phyloP scores from a whole-genome alignment of 1,284 basidiomycete species.

The Omphalotus olearius region DNA sequence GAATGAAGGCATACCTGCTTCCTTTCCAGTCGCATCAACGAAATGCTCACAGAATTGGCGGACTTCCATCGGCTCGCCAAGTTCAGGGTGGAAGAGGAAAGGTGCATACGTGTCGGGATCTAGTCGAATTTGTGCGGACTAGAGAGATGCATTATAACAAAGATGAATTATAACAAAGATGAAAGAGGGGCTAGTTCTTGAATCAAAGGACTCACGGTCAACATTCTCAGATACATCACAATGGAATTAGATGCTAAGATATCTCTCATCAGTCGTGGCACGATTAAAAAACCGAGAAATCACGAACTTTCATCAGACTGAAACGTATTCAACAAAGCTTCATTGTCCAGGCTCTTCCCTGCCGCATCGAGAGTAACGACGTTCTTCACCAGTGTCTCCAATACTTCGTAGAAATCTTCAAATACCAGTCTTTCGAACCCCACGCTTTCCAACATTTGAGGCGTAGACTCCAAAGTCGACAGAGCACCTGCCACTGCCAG shows the following conservation, averaged over 20 bases:
- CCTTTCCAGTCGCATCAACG: conserved; percentile 79
- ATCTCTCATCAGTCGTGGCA: not conserved
- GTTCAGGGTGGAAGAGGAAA: conserved; percentile 76
- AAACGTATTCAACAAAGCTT: conserved; percentile 48
- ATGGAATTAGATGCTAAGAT: conserved; percentile 62
- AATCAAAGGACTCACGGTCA: conserved; percentile 43
- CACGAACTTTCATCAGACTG: conserved; percentile 48
- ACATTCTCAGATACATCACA: conserved; percentile 70
- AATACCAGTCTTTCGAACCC: conserved; percentile 67
- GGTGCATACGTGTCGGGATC: conserved; percentile 61
- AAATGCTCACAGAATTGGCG: conserved; percentile 71
- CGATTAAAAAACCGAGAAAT: conserved; percentile 2
- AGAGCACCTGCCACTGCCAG: conserved; percentile 49
- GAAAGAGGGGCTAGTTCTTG: no score
- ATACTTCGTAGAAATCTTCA: conserved; percentile 53
- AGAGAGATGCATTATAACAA: not conserved
- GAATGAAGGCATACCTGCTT: conserved; percentile 56
- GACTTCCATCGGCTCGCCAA: conserved; percentile 53
- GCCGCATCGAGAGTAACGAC: conserved; percentile 33
- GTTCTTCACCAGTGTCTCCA: conserved; percentile 37
- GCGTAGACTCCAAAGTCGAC: conserved; percentile 48
- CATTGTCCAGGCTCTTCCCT: conserved; percentile 32
- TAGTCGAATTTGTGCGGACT: conserved; percentile 73
- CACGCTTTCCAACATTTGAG: conserved; percentile 49
- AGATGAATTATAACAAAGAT: not conserved